Evolutionary conservation across 768 basidiomycete species (phyloP), one percentile per base, ranked within the genome.

Genomic region (Lactifluus rugatus): DNA sequence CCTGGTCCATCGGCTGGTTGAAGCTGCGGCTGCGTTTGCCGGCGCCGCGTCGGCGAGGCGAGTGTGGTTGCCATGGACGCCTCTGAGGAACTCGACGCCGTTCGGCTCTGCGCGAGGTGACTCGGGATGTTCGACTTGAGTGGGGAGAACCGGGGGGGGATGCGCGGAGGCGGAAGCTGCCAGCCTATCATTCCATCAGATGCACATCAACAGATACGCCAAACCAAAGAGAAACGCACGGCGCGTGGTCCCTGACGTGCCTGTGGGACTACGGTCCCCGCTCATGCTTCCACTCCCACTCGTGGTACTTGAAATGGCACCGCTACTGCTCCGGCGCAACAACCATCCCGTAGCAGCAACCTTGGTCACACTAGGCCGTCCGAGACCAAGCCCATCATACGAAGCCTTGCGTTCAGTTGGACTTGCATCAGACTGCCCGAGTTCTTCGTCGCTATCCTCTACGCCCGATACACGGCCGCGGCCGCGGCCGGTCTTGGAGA

Each of bases 311-410:
- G 88, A 89, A 65, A 89, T 88, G 1, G 85, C 84, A 14, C 88
- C 87, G 62, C 88, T 89, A 66, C 87, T 90, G 56, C 83, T 89
- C 60, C 89, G 76, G 13, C 89, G 78, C 78, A 85, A 80, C 31
- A 89, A 67, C 81, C 82, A 85, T 41, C 78, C 74, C 48, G 79
- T 74, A 28, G 79, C 74, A 5, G 62, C 61, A 1, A 54, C 55
- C 41, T 66, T 66, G 14, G 64, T 62, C 36, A 55, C 62, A n/a
- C 67, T 63, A 14, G 85, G 85, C 16, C 78, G 77, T 0, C 87
- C 87, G 13, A 88, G 72, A 1, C 88, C 87, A 32, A 89, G 69
- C 1, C 82, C 83, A 23, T 74, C 73, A 63, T 88, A 88, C 65
- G 75, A 79, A 56, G 70, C 71, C 39, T 76, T 78, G 62, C 80